A percentile compares a stretch with the other conserved stretches of the same genome.
Conservation (phyloP, 169 alveolate genomes). For the Cyclospora cayetanensis region DNA sequence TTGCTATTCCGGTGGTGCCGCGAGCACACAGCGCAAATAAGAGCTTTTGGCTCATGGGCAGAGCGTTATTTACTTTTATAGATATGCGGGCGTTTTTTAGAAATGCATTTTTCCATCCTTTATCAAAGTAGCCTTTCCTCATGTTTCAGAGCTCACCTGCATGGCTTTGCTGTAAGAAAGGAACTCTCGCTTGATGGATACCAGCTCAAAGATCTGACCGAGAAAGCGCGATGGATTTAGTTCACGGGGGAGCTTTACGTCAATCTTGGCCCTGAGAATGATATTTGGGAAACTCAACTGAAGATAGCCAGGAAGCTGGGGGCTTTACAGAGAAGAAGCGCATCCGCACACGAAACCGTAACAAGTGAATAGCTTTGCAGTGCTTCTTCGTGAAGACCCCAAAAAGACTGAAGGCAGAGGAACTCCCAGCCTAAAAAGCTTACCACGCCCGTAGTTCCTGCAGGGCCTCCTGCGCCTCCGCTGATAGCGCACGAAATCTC, state of each 20-base stretch:
- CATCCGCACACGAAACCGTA: not conserved
- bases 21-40: too few relatives aligned
- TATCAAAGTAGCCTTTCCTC: too few relatives aligned
- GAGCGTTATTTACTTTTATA: too few relatives aligned
- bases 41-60: too few relatives aligned
- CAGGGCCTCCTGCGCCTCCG: constrained; percentile 45
- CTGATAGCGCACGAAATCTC: not conserved
- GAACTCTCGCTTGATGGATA: constrained; percentile 30
- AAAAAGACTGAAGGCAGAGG: not conserved
- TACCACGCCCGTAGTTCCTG: constrained; percentile 33
- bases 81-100: too few relatives aligned
- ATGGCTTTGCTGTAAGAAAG: constrained; percentile 27
- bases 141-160: constrained; percentile 56
- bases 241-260: constrained; percentile 53
- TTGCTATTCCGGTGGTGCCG: too few relatives aligned
- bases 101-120: too few relatives aligned
- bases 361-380: not conserved
- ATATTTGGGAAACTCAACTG: too few relatives aligned
- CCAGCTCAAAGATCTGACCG: constrained; percentile 48
- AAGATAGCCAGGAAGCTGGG: not conserved
- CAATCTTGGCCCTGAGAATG: constrained; percentile 19
- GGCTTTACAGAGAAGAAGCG: not conserved
- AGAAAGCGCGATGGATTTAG: not conserved
- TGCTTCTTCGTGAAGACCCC: not conserved
- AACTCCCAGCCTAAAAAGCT: not conserved